Base-by-base conservation (phyloP, 106 monocot genomes). In the Acanthochlamys bracteata region DNA sequence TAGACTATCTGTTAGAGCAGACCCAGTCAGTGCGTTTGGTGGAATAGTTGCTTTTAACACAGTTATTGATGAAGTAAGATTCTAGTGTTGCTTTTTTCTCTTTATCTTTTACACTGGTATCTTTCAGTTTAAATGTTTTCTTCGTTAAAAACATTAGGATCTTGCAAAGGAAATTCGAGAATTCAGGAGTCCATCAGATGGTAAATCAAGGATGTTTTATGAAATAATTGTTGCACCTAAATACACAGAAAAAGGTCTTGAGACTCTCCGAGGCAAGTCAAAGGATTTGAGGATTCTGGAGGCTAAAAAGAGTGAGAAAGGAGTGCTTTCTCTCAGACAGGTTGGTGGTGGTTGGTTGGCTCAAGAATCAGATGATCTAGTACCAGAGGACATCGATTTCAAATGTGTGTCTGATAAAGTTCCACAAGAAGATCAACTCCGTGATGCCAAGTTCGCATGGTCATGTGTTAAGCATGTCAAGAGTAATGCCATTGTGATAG, bases 91-190 rank as follows among this genome's bases (percentile, higher is more conserved):
- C 11, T 54, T 54, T 54, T 8, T 11, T n/a, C 4, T 54, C 19
- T 24, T 24, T n/a, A 39, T 19, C 55, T n/a, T 23, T 40, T 58
- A 61, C 13, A 13, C 43, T 43, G 13, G 43, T 8, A 43, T 55
- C 11, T 61, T 39, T 78, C 23, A 25, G 40, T n/a, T n/a, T n/a
- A n/a, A n/a, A n/a, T n/a, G n/a, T n/a, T n/a, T n/a, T n/a, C n/a
- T n/a, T n/a, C n/a, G n/a, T n/a, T 56, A 52, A 59, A 39, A 64
- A 49, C 10, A 55, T 0, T 74, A 96, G 96, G 83, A 91, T 68
- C 84, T 96, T 69, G 96, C 96, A 26, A 96, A 77, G 66, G 96
- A 96, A 80, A 96, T 96, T 43, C 82, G 96, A n/a, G 96, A 96
- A 49, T 96, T 88, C 49, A 84, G 96, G 67, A 96, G 85, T 66